phyloP scores from a whole-genome alignment of 768 basidiomycete species.

The Boletus rubescentipes region DNA sequence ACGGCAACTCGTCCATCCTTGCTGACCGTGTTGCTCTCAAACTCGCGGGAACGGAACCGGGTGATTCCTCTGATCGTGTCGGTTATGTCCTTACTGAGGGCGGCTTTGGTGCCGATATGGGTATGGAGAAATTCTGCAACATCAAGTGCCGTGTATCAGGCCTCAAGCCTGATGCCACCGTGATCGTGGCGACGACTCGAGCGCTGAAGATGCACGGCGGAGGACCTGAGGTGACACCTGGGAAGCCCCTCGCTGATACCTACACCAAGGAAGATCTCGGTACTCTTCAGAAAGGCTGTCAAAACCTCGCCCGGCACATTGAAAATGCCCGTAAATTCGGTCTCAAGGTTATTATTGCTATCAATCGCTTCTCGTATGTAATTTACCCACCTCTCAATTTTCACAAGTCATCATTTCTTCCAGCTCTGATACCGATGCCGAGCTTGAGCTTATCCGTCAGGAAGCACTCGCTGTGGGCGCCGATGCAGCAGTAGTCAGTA shows the following conservation, averaged over 20 bases:
- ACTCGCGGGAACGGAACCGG: conserved; percentile 92
- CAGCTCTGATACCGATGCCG: conserved; percentile 88
- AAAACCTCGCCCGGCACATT: conserved; percentile 92
- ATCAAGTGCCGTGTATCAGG: conserved; percentile 97
- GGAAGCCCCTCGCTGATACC: conserved; percentile 89
- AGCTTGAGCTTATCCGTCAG: conserved; percentile 80
- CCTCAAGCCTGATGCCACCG: conserved; percentile 87
- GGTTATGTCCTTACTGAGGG: conserved; percentile 98
- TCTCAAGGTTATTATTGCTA: conserved; percentile 91
- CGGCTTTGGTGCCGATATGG: conserved; percentile 99
- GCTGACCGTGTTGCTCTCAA: conserved; percentile 98
- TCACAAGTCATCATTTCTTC: neutral
- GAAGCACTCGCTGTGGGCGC: conserved; percentile 84
- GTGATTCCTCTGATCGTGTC: conserved; percentile 74
- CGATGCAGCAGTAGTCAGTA: conserved; percentile 92
- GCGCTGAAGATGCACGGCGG: conserved; percentile 99
- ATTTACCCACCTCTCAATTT: neutral
- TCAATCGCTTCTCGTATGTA: conserved; percentile 95
- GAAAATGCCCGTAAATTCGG: conserved; percentile 95
- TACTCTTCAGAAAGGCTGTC: conserved; percentile 86
- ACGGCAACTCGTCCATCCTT: conserved; percentile 97
- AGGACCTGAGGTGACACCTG: conserved; percentile 94
- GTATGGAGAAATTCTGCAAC: conserved; percentile 99
- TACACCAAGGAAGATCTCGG: conserved; percentile 94
- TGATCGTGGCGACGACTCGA: conserved; percentile 96